These are phyloP conservation scores for Piper longum DNA, from an alignment of 164 flowering plant species.

Conservation along the genomic window DNA sequence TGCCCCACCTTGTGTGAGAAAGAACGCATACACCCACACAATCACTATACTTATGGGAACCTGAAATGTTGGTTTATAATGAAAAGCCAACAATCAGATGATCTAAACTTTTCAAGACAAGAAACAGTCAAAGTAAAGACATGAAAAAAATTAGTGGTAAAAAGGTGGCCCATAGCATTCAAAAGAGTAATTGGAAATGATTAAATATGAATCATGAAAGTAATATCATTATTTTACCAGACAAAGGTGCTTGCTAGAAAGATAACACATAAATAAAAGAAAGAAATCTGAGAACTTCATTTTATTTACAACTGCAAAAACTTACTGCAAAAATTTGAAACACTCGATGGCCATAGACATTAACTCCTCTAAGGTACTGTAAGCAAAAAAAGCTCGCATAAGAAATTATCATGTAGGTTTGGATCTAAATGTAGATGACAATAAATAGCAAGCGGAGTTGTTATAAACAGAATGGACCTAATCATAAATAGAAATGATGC, in stretches of 20 bases:
- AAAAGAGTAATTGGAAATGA: neutral
- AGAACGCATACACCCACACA: constrained; percentile 78
- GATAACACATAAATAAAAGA: neutral
- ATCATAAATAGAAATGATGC: too few species aligned
- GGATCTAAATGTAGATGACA: neutral
- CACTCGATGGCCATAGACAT: constrained; percentile 52
- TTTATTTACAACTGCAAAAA: neutral
- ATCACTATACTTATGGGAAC: constrained; percentile 70
- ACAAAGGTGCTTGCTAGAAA: neutral
- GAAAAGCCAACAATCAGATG: neutral
- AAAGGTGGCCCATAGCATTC: neutral
- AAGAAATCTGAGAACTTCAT: neutral
- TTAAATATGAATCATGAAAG: neutral
- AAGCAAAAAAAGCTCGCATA: neutral
- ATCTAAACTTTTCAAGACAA: too few species aligned
- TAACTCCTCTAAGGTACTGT: constrained; percentile 81
- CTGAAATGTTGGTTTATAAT: constrained; percentile 24
- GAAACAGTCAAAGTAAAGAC: too few species aligned
- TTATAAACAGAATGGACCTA: too few species aligned
- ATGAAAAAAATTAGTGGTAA: too few species aligned
- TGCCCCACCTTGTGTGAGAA: constrained; percentile 83
- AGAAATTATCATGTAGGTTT: neutral
- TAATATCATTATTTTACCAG: neutral
- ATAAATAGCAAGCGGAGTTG: too few species aligned
- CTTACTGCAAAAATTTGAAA: constrained; percentile 84